Percentiles rank a stretch among this genome's conserved stretches.
These are phyloP conservation scores for Deinandra increscens DNA, from an alignment of 129 eudicot species.

Conservation along the genomic window DNA sequence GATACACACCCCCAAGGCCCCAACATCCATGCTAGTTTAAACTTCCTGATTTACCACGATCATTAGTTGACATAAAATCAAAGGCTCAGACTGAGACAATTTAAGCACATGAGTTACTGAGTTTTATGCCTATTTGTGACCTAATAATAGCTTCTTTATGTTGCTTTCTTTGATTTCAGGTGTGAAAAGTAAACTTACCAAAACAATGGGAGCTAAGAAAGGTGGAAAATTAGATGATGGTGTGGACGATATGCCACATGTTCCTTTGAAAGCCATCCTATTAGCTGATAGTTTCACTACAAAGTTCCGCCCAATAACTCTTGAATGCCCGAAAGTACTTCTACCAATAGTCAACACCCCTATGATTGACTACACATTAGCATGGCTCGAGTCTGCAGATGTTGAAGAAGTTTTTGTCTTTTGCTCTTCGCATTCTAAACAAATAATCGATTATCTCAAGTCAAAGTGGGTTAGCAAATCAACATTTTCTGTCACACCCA, in stretches of 20 bases:
- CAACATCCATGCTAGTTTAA: neutral
- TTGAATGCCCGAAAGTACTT: constrained; percentile 88
- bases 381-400: constrained; percentile 95
- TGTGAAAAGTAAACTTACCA: constrained; percentile 4
- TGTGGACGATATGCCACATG: constrained; percentile 68
- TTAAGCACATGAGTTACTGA: neutral
- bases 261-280: constrained; percentile 76
- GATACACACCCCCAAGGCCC: no score
- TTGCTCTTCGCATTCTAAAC: constrained; percentile 91
- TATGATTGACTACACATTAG: constrained; percentile 90
- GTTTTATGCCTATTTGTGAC: neutral
- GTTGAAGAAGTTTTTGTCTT: constrained; percentile 89
- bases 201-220: constrained; percentile 65
- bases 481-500: constrained; percentile 68
- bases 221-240: constrained; percentile 58
- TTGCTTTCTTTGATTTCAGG: constrained; percentile 23
- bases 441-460: constrained; percentile 63
- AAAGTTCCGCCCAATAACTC: constrained; percentile 87
- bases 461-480: constrained; percentile 80
- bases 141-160: neutral
- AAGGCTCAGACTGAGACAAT: neutral
- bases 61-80: neutral
- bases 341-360: constrained; percentile 82
- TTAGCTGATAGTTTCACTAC: constrained; percentile 94
- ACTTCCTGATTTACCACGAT: neutral